Evolutionary conservation across 495 filamentous ascomycete genomes (phyloP).

Genomic region (Xylaria curta): DNA sequence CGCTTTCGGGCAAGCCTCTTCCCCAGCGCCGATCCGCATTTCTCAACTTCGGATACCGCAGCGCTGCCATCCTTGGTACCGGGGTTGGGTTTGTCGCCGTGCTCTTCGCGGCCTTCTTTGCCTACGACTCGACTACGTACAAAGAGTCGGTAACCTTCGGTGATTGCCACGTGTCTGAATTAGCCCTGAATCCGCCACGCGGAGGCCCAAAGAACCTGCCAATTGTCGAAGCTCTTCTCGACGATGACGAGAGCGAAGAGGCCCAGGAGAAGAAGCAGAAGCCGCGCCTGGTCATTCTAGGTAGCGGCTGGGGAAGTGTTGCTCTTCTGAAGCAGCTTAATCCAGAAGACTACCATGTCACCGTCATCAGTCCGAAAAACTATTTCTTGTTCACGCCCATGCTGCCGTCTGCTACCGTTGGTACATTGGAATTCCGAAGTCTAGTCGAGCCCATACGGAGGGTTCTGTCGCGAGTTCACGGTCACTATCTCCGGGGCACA

Average conservation of each 20-base stretch:
- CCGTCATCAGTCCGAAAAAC: conserved; percentile 90
- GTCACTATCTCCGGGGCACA: conserved; percentile 86
- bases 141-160: conserved; percentile 62
- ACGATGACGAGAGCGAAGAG: conserved; percentile 80
- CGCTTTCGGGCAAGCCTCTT: conserved; percentile 56
- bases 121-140: conserved; percentile 95
- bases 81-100: conserved; percentile 52
- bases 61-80: conserved; percentile 56
- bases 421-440: conserved; percentile 87
- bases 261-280: conserved; percentile 77
- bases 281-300: conserved; percentile 88
- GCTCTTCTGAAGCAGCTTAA: conserved; percentile 89
- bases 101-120: conserved; percentile 80
- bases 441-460: conserved; percentile 91
- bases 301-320: conserved; percentile 95
- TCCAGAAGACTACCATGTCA: conserved; percentile 91
- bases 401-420: conserved; percentile 95
- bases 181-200: conserved; percentile 78
- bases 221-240: conserved; percentile 83
- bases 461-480: conserved; percentile 76
- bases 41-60: conserved; percentile 58
- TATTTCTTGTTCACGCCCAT: conserved; percentile 99
- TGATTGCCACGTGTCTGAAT: conserved; percentile 82
- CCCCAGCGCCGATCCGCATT: conserved; percentile 51
- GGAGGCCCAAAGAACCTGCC: conserved; percentile 97